These are phyloP conservation scores for Clathrospora elynae DNA, from an alignment of 2,329 filamentous ascomycete genomes.

Conservation along the genomic window DNA sequence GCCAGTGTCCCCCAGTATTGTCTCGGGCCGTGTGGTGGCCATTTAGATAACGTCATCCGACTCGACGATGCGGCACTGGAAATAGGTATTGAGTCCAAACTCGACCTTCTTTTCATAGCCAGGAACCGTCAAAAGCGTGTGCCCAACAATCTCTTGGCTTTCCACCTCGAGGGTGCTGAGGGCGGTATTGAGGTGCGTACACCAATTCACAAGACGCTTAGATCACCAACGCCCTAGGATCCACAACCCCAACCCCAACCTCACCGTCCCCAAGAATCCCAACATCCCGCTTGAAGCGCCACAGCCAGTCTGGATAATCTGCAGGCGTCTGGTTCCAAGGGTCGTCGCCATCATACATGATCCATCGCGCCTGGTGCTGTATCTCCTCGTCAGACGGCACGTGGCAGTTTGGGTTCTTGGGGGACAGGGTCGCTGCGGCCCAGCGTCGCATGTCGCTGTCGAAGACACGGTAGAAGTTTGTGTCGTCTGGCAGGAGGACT, in stretches of 20 bases:
- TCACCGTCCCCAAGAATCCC: slow-evolving; percentile 15
- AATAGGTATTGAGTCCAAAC: slow-evolving; percentile 86
- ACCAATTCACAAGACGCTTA: slow-evolving; percentile 84
- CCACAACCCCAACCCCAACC: slow-evolving; percentile 4
- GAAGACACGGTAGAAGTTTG: slow-evolving; percentile 25
- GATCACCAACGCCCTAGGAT: slow-evolving; percentile 4
- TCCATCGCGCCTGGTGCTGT: slow-evolving; percentile 40
- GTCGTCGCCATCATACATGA: slow-evolving; percentile 43
- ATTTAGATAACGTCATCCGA: slow-evolving; percentile 83
- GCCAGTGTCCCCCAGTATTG: slow-evolving; percentile 91
- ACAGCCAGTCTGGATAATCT: slow-evolving; percentile 41
- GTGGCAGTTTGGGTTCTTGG: slow-evolving; percentile 28
- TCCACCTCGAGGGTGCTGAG: slow-evolving; percentile 92
- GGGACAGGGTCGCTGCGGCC: slow-evolving; percentile 32
- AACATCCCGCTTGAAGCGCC: slow-evolving; percentile 36
- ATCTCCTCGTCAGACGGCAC: slow-evolving; percentile 40
- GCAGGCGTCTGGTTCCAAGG: slow-evolving; percentile 48
- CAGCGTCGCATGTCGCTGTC: slow-evolving; percentile 30
- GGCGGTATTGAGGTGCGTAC: slow-evolving; percentile 83
- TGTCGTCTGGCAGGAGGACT: slow-evolving; percentile 18
- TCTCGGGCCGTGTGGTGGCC: slow-evolving; percentile 90
- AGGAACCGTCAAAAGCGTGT: slow-evolving; percentile 85
- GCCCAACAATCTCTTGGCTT: slow-evolving; percentile 84
- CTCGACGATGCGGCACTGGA: slow-evolving; percentile 88
- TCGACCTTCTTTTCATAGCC: slow-evolving; percentile 96